Percentiles rank a stretch among this genome's conserved stretches.
Evolutionary conservation across 805 yeast species (phyloP).

Genomic region (Pichia deserticola): DNA sequence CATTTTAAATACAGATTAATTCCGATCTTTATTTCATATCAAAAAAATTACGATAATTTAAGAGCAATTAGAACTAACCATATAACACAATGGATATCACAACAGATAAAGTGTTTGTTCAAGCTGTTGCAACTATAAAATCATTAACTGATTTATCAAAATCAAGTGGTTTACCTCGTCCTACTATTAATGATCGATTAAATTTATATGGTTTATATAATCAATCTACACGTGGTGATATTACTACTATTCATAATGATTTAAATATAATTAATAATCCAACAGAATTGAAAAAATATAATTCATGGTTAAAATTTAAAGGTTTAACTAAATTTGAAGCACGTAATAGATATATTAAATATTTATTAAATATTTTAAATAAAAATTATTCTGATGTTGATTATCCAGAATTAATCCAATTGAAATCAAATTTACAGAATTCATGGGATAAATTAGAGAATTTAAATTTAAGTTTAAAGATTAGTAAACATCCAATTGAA

Average conservation of each 20-base stretch:
- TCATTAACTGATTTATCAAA: constrained; percentile 60
- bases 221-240: constrained; percentile 87
- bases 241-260: constrained; percentile 56
- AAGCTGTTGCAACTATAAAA: constrained; percentile 73
- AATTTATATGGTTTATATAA: constrained; percentile 75
- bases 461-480: neutral
- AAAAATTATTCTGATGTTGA: constrained; percentile 48
- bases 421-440: constrained; percentile 48
- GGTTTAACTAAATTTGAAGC: constrained; percentile 68
- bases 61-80: too few relatives aligned
- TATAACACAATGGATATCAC: neutral
- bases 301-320: constrained; percentile 74
- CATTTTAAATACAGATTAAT: too few relatives aligned
- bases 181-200: constrained; percentile 64
- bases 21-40: too few relatives aligned
- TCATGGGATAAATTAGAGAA: constrained; percentile 55
- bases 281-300: constrained; percentile 72
- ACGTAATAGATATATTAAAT: constrained; percentile 60
- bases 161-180: constrained; percentile 61
- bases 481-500: neutral
- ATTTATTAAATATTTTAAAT: constrained; percentile 65
- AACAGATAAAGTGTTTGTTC: constrained; percentile 53
- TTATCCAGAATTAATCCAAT: constrained; percentile 53
- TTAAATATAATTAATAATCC: constrained; percentile 48
- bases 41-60: too few relatives aligned